A percentile compares a stretch with the other conserved stretches of the same genome.
Evolutionary conservation across 345 rosid genomes (phyloP).

Genomic region (Brassica carinata): DNA sequence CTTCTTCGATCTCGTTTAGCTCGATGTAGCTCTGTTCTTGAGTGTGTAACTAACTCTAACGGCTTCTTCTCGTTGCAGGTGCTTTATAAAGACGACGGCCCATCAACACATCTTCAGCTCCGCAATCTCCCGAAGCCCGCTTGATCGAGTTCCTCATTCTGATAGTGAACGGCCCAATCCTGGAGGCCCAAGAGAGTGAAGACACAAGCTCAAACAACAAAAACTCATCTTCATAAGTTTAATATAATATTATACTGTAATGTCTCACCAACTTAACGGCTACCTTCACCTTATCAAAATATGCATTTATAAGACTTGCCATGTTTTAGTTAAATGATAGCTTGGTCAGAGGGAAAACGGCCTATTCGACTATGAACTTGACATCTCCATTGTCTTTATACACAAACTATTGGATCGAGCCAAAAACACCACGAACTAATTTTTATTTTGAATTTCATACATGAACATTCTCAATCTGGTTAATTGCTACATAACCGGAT

Average conservation of each 20-base stretch:
- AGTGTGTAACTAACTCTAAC: no score
- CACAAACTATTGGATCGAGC: no score
- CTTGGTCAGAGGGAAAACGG: no score
- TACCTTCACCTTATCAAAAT: neutral
- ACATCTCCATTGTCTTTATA: no score
- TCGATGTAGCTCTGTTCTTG: no score
- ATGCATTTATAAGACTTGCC: neutral
- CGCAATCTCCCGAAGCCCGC: neutral
- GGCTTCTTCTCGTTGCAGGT: neutral
- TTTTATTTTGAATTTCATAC: no score
- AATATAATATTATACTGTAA: neutral
- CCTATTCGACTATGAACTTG: no score
- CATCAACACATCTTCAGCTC: neutral
- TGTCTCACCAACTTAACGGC: neutral
- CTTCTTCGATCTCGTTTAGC: no score
- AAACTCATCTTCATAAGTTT: neutral
- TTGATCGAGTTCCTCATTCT: neutral
- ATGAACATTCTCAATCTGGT: no score
- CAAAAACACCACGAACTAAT: no score
- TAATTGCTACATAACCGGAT: no score
- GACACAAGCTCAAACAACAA: neutral
- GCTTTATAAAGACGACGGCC: neutral
- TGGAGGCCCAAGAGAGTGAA: neutral
- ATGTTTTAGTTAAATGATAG: neutral
- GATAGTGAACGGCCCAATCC: neutral